phyloP scores from a whole-genome alignment of 2,329 filamentous ascomycete species.

The Paecilomyces dactylethromorphus region DNA sequence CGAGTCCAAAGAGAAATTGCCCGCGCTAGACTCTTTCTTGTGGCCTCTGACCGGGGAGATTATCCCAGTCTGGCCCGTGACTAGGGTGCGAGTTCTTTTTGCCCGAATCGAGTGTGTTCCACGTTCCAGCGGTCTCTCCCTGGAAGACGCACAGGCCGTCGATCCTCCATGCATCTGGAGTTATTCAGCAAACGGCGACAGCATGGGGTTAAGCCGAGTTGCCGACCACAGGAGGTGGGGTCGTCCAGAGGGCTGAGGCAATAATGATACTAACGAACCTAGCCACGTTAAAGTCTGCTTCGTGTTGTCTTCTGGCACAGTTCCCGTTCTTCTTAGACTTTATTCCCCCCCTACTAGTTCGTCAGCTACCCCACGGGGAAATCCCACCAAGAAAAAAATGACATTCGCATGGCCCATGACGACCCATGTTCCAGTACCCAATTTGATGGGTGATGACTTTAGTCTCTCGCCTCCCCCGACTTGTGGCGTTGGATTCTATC shows the following conservation, averaged over 20 bases:
- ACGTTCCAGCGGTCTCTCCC: not conserved
- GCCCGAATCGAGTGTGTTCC: not conserved
- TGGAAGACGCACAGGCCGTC: not conserved
- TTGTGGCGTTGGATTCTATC: not conserved
- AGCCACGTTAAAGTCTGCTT: too few species aligned
- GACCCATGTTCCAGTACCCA: not conserved
- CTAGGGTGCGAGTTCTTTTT: too few species aligned
- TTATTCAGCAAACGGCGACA: not conserved
- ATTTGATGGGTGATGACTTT: not conserved
- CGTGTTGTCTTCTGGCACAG: too few species aligned
- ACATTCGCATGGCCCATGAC: not conserved
- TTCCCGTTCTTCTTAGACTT: too few species aligned
- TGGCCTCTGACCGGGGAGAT: not conserved
- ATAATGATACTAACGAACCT: too few species aligned
- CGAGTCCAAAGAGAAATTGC: not conserved
- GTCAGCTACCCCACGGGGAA: not conserved
- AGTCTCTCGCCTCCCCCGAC: not conserved
- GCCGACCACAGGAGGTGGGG: not conserved
- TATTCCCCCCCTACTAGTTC: not conserved
- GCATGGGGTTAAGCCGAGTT: not conserved
- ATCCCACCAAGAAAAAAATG: not conserved
- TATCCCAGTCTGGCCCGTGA: too few species aligned
- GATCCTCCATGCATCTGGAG: not conserved
- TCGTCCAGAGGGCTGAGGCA: not conserved
- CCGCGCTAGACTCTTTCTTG: not conserved